A percentile compares a stretch with the other conserved stretches of the same genome.
Conservation (phyloP, 331 rosid species). For the Stylosanthes scabra region DNA sequence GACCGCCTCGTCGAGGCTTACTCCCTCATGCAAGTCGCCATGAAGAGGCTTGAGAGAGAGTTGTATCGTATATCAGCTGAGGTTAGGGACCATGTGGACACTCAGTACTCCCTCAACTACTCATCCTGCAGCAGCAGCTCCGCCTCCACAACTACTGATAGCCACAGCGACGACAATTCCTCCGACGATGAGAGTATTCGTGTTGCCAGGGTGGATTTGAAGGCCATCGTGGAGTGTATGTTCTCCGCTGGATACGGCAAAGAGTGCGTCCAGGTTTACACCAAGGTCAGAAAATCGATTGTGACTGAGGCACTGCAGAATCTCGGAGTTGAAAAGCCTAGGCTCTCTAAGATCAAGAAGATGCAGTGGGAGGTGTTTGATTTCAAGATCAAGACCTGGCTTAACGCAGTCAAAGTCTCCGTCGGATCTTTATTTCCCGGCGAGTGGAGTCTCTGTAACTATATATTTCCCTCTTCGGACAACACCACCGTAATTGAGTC, state of each 20-base stretch:
- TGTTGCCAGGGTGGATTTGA: slow-evolving; percentile 59
- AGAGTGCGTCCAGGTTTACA: slow-evolving; percentile 72
- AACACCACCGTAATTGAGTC: slow-evolving; percentile 52
- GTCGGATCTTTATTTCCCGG: slow-evolving; percentile 65
- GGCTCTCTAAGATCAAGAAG: slow-evolving; percentile 66
- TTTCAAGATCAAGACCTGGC: slow-evolving; percentile 67
- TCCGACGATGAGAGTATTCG: slow-evolving; percentile 51
- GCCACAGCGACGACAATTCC: slow-evolving; percentile 43
- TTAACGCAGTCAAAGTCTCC: slow-evolving; percentile 60
- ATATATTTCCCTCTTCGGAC: slow-evolving; percentile 57
- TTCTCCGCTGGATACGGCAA: slow-evolving; percentile 63
- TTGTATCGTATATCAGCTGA: slow-evolving; percentile 57
- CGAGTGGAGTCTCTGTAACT: slow-evolving; percentile 73
- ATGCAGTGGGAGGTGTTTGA: slow-evolving; percentile 80
- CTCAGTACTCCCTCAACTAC: slow-evolving; percentile 36
- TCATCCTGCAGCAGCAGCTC: slow-evolving; percentile 61
- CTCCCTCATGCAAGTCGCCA: slow-evolving; percentile 68
- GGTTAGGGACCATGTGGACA: slow-evolving; percentile 54
- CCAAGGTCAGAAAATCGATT: slow-evolving; percentile 57
- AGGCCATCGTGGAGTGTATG: slow-evolving; percentile 78
- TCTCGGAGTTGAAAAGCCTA: slow-evolving; percentile 70
- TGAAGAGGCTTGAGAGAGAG: slow-evolving; percentile 75
- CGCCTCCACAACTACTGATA: slow-evolving; percentile 32
- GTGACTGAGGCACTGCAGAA: slow-evolving; percentile 64
- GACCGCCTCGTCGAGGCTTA: slow-evolving; percentile 55